These are phyloP conservation scores for Barnettozyma hawaiiensis DNA, from an alignment of 1,139 yeast species.

Conservation along the genomic window DNA sequence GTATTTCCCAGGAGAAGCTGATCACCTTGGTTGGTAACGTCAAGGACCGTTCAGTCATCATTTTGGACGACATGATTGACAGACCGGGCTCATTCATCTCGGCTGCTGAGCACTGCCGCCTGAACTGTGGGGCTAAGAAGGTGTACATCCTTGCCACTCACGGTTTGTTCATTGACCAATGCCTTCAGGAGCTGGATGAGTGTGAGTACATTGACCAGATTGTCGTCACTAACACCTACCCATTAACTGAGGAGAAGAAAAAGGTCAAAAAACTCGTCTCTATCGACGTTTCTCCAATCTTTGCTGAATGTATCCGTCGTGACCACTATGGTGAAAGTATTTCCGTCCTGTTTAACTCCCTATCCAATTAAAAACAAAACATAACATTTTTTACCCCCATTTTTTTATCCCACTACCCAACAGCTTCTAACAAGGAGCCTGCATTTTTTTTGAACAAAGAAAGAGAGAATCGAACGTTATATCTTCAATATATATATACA, in stretches of 20 bases:
- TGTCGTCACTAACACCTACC: slow-evolving; percentile 94
- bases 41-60: slow-evolving; percentile 82
- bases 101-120: slow-evolving; percentile 93
- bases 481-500: background rate
- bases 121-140: slow-evolving; percentile 90
- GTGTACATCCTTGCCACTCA: slow-evolving; percentile 94
- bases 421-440: background rate
- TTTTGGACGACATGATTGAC: slow-evolving; percentile 95
- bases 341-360: slow-evolving; percentile 83
- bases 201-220: slow-evolving; percentile 79
- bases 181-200: slow-evolving; percentile 71
- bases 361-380: too few species aligned
- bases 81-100: slow-evolving; percentile 91
- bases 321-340: slow-evolving; percentile 97
- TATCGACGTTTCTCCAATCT: slow-evolving; percentile 89
- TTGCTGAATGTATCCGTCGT: slow-evolving; percentile 97
- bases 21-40: slow-evolving; percentile 97
- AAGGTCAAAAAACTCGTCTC: slow-evolving; percentile 65
- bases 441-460: background rate
- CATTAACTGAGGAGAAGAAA: slow-evolving; percentile 59
- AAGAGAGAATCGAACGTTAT: background rate
- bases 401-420: slow-evolving; percentile 1
- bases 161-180: slow-evolving; percentile 84
- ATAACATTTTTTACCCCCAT: too few species aligned
- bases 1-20: slow-evolving; percentile 69